Percentiles rank a stretch among this genome's conserved stretches.
These are phyloP conservation scores for Coffea humblotiana DNA, from an alignment of 305 asterid genomes.

Conservation along the genomic window DNA sequence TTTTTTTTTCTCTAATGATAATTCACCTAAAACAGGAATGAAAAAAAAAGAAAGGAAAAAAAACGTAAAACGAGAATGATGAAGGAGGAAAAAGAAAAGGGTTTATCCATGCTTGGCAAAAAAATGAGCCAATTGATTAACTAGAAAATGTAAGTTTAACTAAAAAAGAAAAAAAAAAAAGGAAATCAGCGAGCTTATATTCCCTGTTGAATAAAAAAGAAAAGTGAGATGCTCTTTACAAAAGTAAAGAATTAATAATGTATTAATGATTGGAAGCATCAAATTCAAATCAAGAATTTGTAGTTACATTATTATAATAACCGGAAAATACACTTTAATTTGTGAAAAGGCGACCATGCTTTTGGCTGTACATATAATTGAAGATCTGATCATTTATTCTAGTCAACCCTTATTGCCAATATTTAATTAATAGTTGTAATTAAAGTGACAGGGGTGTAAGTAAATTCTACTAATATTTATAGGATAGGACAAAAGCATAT, in stretches of 20 bases:
- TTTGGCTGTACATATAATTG: neutral
- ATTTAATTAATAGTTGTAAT: neutral
- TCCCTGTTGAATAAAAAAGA: neutral
- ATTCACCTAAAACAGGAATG: neutral
- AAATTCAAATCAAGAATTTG: neutral
- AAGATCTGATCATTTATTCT: neutral
- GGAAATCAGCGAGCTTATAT: neutral
- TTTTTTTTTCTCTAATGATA: neutral
- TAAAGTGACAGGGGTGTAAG: neutral
- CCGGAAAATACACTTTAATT: neutral
- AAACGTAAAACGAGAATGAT: neutral
- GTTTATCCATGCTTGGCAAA: neutral
- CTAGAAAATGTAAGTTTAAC: neutral
- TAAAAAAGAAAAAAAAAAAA: neutral
- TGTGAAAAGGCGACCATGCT: neutral
- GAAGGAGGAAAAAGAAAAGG: neutral
- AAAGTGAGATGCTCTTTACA: neutral
- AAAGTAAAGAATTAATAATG: neutral
- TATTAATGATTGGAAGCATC: neutral
- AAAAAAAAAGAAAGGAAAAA: no score
- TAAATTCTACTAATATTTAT: neutral
- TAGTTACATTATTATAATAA: neutral
- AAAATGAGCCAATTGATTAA: neutral
- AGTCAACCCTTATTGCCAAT: neutral
- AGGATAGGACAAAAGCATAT: neutral